Conservation (phyloP, 2,329 filamentous ascomycete genomes). For the Camillea tinctor region DNA sequence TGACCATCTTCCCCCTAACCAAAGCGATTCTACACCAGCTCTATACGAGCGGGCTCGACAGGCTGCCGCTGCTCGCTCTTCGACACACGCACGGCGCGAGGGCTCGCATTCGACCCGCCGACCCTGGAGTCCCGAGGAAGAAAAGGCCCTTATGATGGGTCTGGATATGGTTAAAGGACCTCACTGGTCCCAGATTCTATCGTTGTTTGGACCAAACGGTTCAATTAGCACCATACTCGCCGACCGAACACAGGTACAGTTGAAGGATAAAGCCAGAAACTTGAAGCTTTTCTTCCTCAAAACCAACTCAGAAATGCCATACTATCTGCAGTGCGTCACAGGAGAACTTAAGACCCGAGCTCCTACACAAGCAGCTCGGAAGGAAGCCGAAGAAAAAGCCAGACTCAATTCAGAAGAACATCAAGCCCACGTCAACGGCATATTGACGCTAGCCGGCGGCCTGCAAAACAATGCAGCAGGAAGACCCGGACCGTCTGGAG, state of each 20-base stretch:
- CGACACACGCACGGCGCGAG: constrained; percentile 54
- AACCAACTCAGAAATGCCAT: constrained; percentile 86
- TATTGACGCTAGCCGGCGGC: constrained; percentile 54
- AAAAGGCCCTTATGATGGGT: constrained; percentile 85
- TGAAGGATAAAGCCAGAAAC: constrained; percentile 90
- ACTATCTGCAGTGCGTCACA: constrained; percentile 82
- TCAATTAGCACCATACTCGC: constrained; percentile 80
- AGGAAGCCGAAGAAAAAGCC: constrained; percentile 64
- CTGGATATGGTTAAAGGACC: constrained; percentile 86
- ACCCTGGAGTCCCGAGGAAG: constrained; percentile 86
- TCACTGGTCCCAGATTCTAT: constrained; percentile 90
- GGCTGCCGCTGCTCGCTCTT: constrained; percentile 56
- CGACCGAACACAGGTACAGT: constrained; percentile 84
- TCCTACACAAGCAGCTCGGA: constrained; percentile 68
- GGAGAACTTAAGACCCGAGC: constrained; percentile 86
- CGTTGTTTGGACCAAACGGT: constrained; percentile 77
- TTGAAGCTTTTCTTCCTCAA: constrained; percentile 90
- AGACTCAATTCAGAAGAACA: constrained; percentile 59
- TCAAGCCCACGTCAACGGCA: constrained; percentile 58
- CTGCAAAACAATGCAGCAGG: constrained; percentile 40
- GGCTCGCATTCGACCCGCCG: constrained; percentile 64
- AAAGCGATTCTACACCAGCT: constrained; percentile 53
- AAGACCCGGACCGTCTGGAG: constrained; percentile 19
- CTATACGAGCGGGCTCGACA: constrained; percentile 60
- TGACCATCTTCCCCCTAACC: constrained; percentile 51